These are phyloP conservation scores for Backusella tuberculispora DNA, from an alignment of 192 early-diverging fungal species.

Conservation along the genomic window DNA sequence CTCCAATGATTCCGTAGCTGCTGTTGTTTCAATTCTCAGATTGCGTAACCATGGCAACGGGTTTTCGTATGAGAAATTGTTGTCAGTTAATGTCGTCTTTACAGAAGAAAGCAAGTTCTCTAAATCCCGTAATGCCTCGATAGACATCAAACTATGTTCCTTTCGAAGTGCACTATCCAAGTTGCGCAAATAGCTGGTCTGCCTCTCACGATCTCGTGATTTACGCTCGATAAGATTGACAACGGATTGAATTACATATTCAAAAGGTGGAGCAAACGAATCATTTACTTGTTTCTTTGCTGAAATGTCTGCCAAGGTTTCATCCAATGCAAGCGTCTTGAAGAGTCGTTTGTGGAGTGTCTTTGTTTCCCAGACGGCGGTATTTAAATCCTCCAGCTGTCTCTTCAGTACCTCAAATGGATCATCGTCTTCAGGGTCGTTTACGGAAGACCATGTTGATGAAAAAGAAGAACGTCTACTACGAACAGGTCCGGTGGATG, in stretches of 20 bases:
- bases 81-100: constrained; percentile 26
- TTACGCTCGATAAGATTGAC: constrained; percentile 33
- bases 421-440: constrained; percentile 42
- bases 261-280: constrained; percentile 34
- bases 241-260: constrained; percentile 42
- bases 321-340: constrained; percentile 40
- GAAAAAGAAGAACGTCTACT: constrained; percentile 41
- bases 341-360: constrained; percentile 46
- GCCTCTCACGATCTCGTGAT: constrained; percentile 42
- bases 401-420: constrained; percentile 43
- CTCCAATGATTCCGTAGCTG: constrained; percentile 39
- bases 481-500: constrained; percentile 20
- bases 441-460: constrained; percentile 38
- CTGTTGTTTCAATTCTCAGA: constrained; percentile 32
- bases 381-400: constrained; percentile 46
- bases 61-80: constrained; percentile 33
- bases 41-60: constrained; percentile 37
- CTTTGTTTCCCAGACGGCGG: constrained; percentile 46
- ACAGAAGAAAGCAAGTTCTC: constrained; percentile 25
- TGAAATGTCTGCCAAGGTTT: constrained; percentile 26
- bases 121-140: constrained; percentile 34
- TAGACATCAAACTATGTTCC: constrained; percentile 28
- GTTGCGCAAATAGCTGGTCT: constrained; percentile 30
- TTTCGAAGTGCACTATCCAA: constrained; percentile 38
- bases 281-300: not conserved